Evolutionary conservation across 805 yeast genomes (phyloP).

Genomic region (Cyberlindnera bimundalis): DNA sequence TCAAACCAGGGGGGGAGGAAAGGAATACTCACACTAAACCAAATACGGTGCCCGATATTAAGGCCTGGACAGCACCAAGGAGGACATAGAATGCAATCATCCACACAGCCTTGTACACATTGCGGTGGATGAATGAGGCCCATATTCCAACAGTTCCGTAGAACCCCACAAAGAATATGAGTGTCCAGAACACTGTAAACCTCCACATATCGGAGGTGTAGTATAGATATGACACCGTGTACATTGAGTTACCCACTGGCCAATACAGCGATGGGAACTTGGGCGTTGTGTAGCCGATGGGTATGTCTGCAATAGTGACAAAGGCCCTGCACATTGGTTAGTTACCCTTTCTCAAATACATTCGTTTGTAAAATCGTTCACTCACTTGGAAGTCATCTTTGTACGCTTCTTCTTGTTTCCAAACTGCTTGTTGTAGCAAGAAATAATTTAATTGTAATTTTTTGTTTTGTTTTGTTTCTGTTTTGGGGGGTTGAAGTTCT

Average conservation of each 20-base stretch:
- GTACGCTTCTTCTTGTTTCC: not conserved
- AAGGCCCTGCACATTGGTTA: slow-evolving; percentile 31
- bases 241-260: slow-evolving; percentile 48
- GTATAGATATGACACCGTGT: slow-evolving; percentile 55
- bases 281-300: slow-evolving; percentile 81
- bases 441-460: no score
- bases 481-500: no score
- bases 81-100: slow-evolving; percentile 46
- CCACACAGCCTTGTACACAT: slow-evolving; percentile 36
- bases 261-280: slow-evolving; percentile 75
- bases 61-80: slow-evolving; percentile 61
- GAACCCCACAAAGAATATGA: slow-evolving; percentile 61
- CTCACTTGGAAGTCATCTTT: not conserved
- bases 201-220: slow-evolving; percentile 71
- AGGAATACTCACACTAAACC: slow-evolving; percentile 53
- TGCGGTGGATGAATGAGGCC: slow-evolving; percentile 51
- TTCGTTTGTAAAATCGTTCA: not conserved
- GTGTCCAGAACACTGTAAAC: slow-evolving; percentile 79
- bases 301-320: slow-evolving; percentile 51
- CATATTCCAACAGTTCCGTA: slow-evolving; percentile 62
- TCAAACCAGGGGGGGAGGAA: no score
- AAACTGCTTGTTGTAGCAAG: no score
- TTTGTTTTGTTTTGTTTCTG: no score
- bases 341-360: no score
- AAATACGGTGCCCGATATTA: slow-evolving; percentile 68